A percentile compares a stretch with the other conserved stretches of the same genome.
These are phyloP conservation scores for Penicillium palitans DNA, from an alignment of 2,329 filamentous ascomycete genomes.

Conservation along the genomic window DNA sequence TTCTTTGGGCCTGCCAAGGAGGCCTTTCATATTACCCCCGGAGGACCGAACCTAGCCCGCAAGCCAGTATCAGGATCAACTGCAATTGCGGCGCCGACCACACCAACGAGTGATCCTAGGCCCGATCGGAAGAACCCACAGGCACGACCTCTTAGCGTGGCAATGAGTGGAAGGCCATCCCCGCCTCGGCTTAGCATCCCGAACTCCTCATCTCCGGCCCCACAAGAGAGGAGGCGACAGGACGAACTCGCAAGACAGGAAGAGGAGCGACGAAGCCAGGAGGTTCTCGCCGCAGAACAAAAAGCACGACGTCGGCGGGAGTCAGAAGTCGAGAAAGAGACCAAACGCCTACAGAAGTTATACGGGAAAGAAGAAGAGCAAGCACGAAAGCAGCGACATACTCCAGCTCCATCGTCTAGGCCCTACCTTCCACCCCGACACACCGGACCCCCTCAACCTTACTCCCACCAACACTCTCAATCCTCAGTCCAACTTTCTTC, in stretches of 20 bases:
- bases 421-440: slow-evolving; percentile 23
- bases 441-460: slow-evolving; percentile 18
- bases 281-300: slow-evolving; percentile 50
- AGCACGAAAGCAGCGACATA: slow-evolving; percentile 25
- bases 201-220: slow-evolving; percentile 12
- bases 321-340: slow-evolving; percentile 71
- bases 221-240: slow-evolving; percentile 29
- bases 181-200: slow-evolving; percentile 16
- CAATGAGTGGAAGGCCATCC: slow-evolving; percentile 15
- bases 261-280: slow-evolving; percentile 53
- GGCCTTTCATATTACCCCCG: slow-evolving; percentile 67
- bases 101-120: neutral
- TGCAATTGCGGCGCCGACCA: neutral
- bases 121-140: neutral
- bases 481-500: slow-evolving; percentile 25
- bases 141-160: slow-evolving; percentile 10
- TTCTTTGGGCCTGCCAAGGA: slow-evolving; percentile 67
- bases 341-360: slow-evolving; percentile 64
- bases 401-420: slow-evolving; percentile 11
- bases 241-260: slow-evolving; percentile 49
- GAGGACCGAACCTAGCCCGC: slow-evolving; percentile 4
- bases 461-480: slow-evolving; percentile 20
- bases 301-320: slow-evolving; percentile 47
- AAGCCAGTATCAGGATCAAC: neutral
- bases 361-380: slow-evolving; percentile 52